Base-by-base conservation (phyloP, 83 land plant genomes). In the Picea abies region DNA sequence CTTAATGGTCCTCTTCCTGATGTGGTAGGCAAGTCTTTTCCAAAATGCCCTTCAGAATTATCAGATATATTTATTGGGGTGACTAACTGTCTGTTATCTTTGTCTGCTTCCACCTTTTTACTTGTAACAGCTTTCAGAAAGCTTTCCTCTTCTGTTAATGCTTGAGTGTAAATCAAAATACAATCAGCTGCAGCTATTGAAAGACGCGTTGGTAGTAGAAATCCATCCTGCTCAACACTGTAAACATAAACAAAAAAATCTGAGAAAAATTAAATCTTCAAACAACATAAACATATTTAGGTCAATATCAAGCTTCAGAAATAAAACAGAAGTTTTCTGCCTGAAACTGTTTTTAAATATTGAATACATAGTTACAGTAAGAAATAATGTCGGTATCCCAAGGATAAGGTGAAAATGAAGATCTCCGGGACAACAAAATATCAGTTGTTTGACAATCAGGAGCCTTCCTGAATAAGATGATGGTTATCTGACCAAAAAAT, bases 131-230 rank as follows among this genome's bases (percentile, higher is more conserved):
- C 2, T 6, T 41, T 60, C 12, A 85, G 75, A 29, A 63, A 52
- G n/a, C 44, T 60, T 72, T 81, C 84, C 77, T 81, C 84, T 69
- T 80, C 84, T 52, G 89, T 82, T 37, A 94, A 83, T 47, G 85
- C 86, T 76, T 79, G 84, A 60, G 94, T 89, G 60, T 90, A 89
- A n/a, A 87, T 82, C 60, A 90, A 78, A 63, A 84, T 82, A 66
- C 94, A 94, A 85, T 94, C 96, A 72, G 94, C 93, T 73, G 91
- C 94, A 80, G 91, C 84, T n/a, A 90, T 82, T 75, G 96, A 81
- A 87, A 94, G 90, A 63, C 96, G 96, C 11, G 94, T 90, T 52
- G 96, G 96, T 63, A 89, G 79, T 80, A 88, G 88, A 83, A 70
- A 85, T 69, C 87, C 88, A 68, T 86, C 88, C 84, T 86, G 88